Evolutionary conservation across 306 rosid species (phyloP).

Genomic region (Quillaja saponaria): DNA sequence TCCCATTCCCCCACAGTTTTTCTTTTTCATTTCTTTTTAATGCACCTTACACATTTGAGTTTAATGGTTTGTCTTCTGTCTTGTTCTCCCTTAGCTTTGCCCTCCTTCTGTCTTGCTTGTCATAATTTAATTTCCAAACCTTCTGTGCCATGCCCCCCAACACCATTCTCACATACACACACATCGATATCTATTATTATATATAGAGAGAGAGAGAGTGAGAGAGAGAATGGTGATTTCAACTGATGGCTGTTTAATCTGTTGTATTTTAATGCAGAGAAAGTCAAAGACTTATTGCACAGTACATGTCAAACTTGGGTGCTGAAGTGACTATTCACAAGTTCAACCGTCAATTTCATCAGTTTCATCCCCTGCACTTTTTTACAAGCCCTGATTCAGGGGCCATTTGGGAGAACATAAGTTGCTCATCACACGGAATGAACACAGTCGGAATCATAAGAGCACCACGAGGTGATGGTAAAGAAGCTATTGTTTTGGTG

Average conservation of each 20-base stretch:
- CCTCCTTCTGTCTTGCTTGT: not conserved
- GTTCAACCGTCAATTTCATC: conserved; percentile 59
- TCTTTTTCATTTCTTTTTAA: too few relatives aligned
- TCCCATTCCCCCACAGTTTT: not conserved
- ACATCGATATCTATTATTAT: not conserved
- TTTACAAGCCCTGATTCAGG: conserved; percentile 73
- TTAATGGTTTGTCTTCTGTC: not conserved
- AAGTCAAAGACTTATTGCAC: conserved; percentile 63
- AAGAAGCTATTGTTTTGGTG: conserved; percentile 92
- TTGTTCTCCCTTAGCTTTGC: not conserved
- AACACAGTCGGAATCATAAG: conserved; percentile 84
- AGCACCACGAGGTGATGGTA: conserved; percentile 96
- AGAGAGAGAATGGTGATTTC: not conserved
- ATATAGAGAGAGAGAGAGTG: conserved; percentile 2
- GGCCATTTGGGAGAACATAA: conserved; percentile 46
- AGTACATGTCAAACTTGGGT: conserved; percentile 67
- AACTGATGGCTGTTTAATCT: not conserved
- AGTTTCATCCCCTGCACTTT: conserved; percentile 76
- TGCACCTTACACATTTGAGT: too few relatives aligned
- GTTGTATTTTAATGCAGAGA: conserved; percentile 49
- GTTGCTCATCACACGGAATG: conserved; percentile 64
- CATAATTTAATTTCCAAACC: not conserved
- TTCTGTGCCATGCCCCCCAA: not conserved
- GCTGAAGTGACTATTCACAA: conserved; percentile 82
- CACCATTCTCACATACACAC: not conserved